Conservation (phyloP, 129 eudicot species). For the Artemisia tridentata region DNA sequence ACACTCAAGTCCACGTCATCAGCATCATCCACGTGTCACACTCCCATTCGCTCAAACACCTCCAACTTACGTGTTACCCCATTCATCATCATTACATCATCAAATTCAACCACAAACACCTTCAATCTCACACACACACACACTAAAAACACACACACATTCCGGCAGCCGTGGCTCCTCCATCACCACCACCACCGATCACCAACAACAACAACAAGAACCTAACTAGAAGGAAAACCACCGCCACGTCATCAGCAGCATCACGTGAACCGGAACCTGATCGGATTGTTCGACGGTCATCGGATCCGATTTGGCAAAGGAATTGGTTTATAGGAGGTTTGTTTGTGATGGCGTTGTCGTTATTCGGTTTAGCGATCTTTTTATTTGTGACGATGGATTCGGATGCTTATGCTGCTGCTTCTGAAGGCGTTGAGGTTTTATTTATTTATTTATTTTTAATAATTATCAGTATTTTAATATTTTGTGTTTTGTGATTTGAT, state of each 20-base stretch:
- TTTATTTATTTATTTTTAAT: not conserved
- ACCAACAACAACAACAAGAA: conserved; percentile 17
- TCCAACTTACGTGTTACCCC: too few relatives aligned
- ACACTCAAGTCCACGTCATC: too few relatives aligned
- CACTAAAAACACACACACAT: too few relatives aligned
- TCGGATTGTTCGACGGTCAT: conserved; percentile 38
- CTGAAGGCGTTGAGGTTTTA: conserved; percentile 94
- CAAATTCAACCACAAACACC: too few relatives aligned
- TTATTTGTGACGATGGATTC: conserved; percentile 68
- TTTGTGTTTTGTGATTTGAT: too few relatives aligned
- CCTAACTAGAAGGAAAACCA: conserved; percentile 48
- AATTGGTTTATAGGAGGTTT: conserved; percentile 66
- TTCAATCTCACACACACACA: too few relatives aligned
- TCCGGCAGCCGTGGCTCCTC: conserved; percentile 66
- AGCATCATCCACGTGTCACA: too few relatives aligned
- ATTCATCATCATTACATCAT: too few relatives aligned
- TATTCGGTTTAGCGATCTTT: conserved; percentile 61
- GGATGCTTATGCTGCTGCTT: conserved; percentile 56
- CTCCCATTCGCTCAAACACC: too few relatives aligned
- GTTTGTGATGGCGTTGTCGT: conserved; percentile 65
- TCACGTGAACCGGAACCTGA: conserved; percentile 23
- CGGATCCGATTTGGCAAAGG: conserved; percentile 75
- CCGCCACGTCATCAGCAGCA: not conserved
- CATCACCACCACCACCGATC: conserved; percentile 36
- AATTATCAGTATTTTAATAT: too few relatives aligned